A percentile compares a stretch with the other conserved stretches of the same genome.
Evolutionary conservation across 83 land plant genomes (phyloP).

Genomic region (Isoetes engelmannii): DNA sequence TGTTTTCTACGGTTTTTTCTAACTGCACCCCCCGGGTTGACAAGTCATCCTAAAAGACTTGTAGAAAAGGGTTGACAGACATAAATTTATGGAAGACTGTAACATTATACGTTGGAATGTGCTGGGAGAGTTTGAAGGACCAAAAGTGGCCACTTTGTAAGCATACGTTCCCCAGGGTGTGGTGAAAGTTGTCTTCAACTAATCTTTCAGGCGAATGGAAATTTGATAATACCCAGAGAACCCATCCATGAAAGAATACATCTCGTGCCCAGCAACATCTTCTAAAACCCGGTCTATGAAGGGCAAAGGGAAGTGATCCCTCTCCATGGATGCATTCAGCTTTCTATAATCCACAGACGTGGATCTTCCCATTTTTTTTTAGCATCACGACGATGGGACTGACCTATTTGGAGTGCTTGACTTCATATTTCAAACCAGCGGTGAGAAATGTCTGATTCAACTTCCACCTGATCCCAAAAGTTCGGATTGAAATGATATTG

Average conservation of each 20-base stretch:
- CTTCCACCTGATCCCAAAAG: not conserved
- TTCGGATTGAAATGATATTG: constrained; percentile 3
- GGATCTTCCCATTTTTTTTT: constrained; percentile 13
- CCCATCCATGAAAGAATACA: constrained; percentile 13
- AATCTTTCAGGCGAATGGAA: not conserved
- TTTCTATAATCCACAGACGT: constrained; percentile 9
- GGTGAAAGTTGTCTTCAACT: constrained; percentile 15
- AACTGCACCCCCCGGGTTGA: too few species aligned
- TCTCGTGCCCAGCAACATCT: not conserved
- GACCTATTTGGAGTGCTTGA: constrained; percentile 8
- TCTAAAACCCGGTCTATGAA: constrained; percentile 14
- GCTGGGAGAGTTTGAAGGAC: constrained; percentile 9
- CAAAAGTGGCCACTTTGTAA: constrained; percentile 13
- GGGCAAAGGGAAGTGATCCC: constrained; percentile 17
- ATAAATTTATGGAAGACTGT: not conserved
- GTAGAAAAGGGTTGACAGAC: too few species aligned
- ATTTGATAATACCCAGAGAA: constrained; percentile 15
- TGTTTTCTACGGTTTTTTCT: too few species aligned
- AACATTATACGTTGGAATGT: constrained; percentile 2
- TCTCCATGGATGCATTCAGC: constrained; percentile 8
- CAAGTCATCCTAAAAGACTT: too few species aligned
- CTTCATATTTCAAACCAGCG: not conserved
- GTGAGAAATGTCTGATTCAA: not conserved
- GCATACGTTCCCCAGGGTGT: constrained; percentile 15
- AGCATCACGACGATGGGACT: constrained; percentile 11